Percentiles rank a stretch among this genome's conserved stretches.
phyloP scores from a whole-genome alignment of 2,329 filamentous ascomycete species.

The Aspergillus luchuensis region DNA sequence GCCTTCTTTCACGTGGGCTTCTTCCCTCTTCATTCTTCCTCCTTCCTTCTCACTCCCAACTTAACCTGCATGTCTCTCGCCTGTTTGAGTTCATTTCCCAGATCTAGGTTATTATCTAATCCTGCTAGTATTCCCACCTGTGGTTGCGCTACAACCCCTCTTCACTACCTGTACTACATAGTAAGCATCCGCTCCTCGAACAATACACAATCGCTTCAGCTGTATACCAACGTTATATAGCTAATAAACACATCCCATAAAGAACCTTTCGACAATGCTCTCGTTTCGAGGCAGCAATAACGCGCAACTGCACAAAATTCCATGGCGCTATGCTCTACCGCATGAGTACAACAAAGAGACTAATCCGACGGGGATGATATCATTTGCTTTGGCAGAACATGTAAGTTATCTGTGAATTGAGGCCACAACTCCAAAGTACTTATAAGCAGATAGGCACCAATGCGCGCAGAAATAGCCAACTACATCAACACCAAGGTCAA shows the following conservation, averaged over 20 bases:
- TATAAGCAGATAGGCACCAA: constrained; percentile 32
- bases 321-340: constrained; percentile 32
- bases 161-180: no score
- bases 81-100: not conserved
- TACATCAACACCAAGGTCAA: constrained; percentile 43
- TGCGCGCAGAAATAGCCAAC: constrained; percentile 41
- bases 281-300: constrained; percentile 31
- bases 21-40: not conserved
- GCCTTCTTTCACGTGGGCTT: not conserved
- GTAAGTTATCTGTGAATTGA: constrained; percentile 19
- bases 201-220: no score
- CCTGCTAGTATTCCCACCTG: no score
- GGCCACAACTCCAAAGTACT: not conserved
- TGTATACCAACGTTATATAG: no score
- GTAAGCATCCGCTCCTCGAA: no score
- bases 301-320: constrained; percentile 23
- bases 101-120: not conserved
- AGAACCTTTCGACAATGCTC: constrained; percentile 22
- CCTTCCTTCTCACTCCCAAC: no score
- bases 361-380: constrained; percentile 37
- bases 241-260: not conserved
- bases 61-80: not conserved
- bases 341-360: constrained; percentile 31
- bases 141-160: no score
- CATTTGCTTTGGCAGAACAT: constrained; percentile 42